Conservation (phyloP, 1,284 basidiomycete species). For the Pisolithus thermaeus region DNA sequence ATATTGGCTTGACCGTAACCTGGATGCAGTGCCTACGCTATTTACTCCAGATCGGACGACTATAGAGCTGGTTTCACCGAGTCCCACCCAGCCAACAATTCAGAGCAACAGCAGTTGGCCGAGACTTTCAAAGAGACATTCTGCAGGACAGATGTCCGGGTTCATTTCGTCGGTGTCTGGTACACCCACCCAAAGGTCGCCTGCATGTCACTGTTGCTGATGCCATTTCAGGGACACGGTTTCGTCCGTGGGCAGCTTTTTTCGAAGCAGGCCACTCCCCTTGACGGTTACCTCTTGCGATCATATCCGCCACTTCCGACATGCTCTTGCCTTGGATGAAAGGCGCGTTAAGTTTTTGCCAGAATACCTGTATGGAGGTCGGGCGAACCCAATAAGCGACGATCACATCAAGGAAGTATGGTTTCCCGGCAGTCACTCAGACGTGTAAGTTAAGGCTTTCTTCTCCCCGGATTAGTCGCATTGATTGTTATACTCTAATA, state of each 20-base stretch:
- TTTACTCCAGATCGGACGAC: slow-evolving; percentile 20
- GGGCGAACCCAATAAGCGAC: slow-evolving; percentile 7
- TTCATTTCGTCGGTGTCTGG: slow-evolving; percentile 37
- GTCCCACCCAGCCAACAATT: slow-evolving; percentile 5
- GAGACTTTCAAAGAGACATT: slow-evolving; percentile 22
- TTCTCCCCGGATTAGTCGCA: neutral
- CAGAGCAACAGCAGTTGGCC: slow-evolving; percentile 12
- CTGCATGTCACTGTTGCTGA: neutral
- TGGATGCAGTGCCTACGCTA: slow-evolving; percentile 20
- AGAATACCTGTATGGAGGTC: slow-evolving; percentile 29
- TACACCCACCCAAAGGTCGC: slow-evolving; percentile 8
- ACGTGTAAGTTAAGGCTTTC: slow-evolving; percentile 22
- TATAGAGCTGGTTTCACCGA: slow-evolving; percentile 7
- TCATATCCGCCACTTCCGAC: slow-evolving; percentile 27
- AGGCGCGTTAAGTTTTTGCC: slow-evolving; percentile 37
- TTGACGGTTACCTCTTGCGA: slow-evolving; percentile 21
- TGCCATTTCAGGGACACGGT: slow-evolving; percentile 25
- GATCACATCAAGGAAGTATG: slow-evolving; percentile 30
- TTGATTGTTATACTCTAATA: slow-evolving; percentile 8
- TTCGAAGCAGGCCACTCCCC: slow-evolving; percentile 23
- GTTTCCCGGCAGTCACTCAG: slow-evolving; percentile 31
- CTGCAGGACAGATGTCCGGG: slow-evolving; percentile 18
- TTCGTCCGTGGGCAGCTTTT: slow-evolving; percentile 29
- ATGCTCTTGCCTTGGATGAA: slow-evolving; percentile 34
- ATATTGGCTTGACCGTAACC: neutral